Base-by-base conservation (phyloP, 2,329 filamentous ascomycete genomes). In the Hymenoscyphus repandus region DNA sequence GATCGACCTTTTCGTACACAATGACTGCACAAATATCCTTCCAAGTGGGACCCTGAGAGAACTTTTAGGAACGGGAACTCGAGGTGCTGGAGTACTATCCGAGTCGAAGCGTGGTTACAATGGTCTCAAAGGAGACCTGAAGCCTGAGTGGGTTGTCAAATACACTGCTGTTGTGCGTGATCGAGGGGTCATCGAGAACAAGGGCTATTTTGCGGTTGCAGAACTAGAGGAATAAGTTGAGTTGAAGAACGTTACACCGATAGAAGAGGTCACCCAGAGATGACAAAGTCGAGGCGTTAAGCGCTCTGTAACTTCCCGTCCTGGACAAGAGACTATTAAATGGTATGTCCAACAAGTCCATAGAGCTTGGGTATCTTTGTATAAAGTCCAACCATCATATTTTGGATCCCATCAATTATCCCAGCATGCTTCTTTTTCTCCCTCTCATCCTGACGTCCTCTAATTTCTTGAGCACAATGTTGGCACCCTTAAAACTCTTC, bases 91-190 rank as follows among this genome's bases (percentile, higher is more conserved):
- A 6, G 78, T 96, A 9, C 73, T 96, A 52, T 84, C 85, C 60
- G 49, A 72, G 66, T 50, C 67, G 56, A 55, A 65, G 65, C 47
- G 69, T 64, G 62, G 72, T 11, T 66, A 68, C 15, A 68, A 73
- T 9, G 86, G 87, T 0, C 72, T 95, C 51, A 76, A 79, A 59
- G 91, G 90, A 4, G 83, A 96, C 58, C 78, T 97, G 44, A 79
- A 82, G 52, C 91, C 93, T 27, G 84, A 92, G 66, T 99, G 93
- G 92, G 93, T 97, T 27, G 86, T 92, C 59, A 95, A 97, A 68
- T 99, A 99, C 68, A 96, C 92, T 34, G 93, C 93, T 1, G 92
- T 97, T 52, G 89, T 97, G 37, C 87, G 88, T 68, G 87, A 97
- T 67, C 78, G 93, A 48, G 93, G 93, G 12, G 93, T 99, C 7